Evolutionary conservation across 2,329 filamentous ascomycete genomes (phyloP).

Genomic region (Pseudocercospora crystallina): DNA sequence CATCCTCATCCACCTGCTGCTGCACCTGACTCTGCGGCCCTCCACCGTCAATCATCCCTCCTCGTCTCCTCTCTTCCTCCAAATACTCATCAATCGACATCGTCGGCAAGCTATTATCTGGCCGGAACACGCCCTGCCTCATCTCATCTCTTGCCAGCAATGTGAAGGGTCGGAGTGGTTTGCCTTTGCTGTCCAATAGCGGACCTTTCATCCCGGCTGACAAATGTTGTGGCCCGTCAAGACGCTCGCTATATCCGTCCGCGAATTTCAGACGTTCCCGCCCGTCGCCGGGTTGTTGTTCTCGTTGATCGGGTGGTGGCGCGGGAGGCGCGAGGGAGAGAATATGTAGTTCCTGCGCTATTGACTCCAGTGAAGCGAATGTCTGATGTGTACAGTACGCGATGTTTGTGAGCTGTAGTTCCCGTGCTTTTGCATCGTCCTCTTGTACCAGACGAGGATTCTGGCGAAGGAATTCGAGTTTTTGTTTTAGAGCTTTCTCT

Average conservation of each 20-base stretch:
- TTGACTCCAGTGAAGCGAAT: constrained; percentile 82
- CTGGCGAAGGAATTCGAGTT: constrained; percentile 68
- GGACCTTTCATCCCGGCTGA: constrained; percentile 57
- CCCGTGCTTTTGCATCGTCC: constrained; percentile 81
- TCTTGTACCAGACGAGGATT: constrained; percentile 63
- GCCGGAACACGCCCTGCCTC: constrained; percentile 77
- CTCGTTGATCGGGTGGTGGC: constrained; percentile 40
- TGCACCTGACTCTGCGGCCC: constrained; percentile 70
- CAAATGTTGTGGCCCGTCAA: constrained; percentile 65
- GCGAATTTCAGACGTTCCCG: constrained; percentile 48
- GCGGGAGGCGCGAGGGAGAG: constrained; percentile 68
- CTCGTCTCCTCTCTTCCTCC: constrained; percentile 80
- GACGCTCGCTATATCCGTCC: constrained; percentile 66
- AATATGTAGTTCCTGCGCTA: constrained; percentile 81
- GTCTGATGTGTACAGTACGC: constrained; percentile 72
- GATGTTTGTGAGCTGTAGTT: constrained; percentile 75
- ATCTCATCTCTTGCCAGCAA: constrained; percentile 69
- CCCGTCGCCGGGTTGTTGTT: constrained; percentile 44
- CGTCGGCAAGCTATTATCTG: constrained; percentile 89
- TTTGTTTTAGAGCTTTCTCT: constrained; percentile 81
- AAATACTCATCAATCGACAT: constrained; percentile 99
- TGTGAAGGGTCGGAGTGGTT: constrained; percentile 87
- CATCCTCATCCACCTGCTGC: constrained; percentile 82
- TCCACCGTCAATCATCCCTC: constrained; percentile 88
- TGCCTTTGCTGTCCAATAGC: constrained; percentile 74